These are phyloP conservation scores for Apodospora peruviana DNA, from an alignment of 495 filamentous ascomycete genomes.

Conservation along the genomic window DNA sequence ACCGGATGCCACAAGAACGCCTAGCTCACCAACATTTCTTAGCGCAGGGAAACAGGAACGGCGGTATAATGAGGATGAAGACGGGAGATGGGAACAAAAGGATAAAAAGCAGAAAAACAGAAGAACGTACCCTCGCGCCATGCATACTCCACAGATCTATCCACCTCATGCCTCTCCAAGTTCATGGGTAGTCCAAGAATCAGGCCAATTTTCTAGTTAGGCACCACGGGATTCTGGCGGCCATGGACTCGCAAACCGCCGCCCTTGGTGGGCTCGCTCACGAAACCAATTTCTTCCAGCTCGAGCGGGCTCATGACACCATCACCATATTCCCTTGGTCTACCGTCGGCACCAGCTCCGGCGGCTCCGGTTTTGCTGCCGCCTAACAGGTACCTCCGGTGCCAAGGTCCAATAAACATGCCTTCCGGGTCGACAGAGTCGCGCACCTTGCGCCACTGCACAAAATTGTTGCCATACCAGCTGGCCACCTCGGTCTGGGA, in stretches of 20 bases:
- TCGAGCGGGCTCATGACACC: conserved; percentile 15
- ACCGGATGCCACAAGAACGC: too few relatives aligned
- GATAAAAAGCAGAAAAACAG: too few relatives aligned
- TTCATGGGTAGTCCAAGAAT: conserved; percentile 2
- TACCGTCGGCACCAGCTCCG: conserved; percentile 6
- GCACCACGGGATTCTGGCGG: conserved; percentile 12
- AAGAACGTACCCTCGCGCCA: too few relatives aligned
- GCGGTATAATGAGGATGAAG: too few relatives aligned
- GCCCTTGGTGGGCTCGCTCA: conserved; percentile 12
- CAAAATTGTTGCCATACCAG: conserved; percentile 51
- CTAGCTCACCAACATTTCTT: too few relatives aligned
- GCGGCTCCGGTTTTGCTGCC: conserved; percentile 3
- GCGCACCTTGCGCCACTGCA: conserved; percentile 61
- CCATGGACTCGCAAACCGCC: conserved; percentile 27
- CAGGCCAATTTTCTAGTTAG: conserved; percentile 12
- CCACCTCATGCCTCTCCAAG: neutral
- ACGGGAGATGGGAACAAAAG: too few relatives aligned
- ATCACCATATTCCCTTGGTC: too few relatives aligned
- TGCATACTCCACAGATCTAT: too few relatives aligned
- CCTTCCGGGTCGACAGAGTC: conserved; percentile 78
- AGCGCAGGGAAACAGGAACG: too few relatives aligned
- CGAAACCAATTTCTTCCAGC: conserved; percentile 36
- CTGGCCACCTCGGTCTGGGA: conserved; percentile 49
- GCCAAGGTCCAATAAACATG: conserved; percentile 90
- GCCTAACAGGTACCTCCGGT: conserved; percentile 62